Base-by-base conservation (phyloP, 345 rosid genomes). In the Dovyalis caffra region DNA sequence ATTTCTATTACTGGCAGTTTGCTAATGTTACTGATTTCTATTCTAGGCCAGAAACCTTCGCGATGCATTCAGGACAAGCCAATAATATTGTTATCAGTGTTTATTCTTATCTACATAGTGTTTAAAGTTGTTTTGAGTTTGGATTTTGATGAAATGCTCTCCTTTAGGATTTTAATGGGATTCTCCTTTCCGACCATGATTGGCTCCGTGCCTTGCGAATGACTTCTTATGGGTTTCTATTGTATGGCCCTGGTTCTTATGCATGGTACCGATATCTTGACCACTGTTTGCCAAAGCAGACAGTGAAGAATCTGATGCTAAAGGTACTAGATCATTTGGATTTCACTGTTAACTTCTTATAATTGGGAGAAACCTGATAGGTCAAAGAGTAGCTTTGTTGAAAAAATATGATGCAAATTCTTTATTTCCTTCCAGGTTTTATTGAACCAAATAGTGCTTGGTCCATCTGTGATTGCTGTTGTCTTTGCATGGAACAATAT, bases 231-330 rank as follows among this genome's bases (percentile, higher is more conserved):
- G 99, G 99, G 45, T 92, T 92, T 83, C 85, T 95, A 32, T 72
- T 92, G 20, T 95, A 92, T 69, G 99, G 97, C 0, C 99, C 99
- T 57, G 97, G 97, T 84, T 92, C 97, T 58, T 89, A 86, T 84
- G 90, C 87, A 1, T 92, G 99, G 97, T 92, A 95, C 73, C 92
- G 80, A 61, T 86, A 32, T 76, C 99, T 92, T 76, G 99, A 95
- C 72, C 82, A 60, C 76, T 77, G 79, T 83, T 82, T 95, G 82
- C 97, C 98, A n/a, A 80, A 84, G 76, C 91, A 83, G 80, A 86
- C 91, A 6, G 88, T 85, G 0, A 51, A 80, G 58, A 95, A 92
- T 82, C 56, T 92, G 64, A 69, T 88, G 80, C 83, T 88, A 64
- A 95, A 95, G 97, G 99, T 91, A 75, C 74, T 65, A 7, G 2